Percentiles rank a stretch among this genome's conserved stretches.
These are phyloP conservation scores for Fusarium tupiense DNA, from an alignment of 2,329 filamentous ascomycete genomes.

Conservation along the genomic window DNA sequence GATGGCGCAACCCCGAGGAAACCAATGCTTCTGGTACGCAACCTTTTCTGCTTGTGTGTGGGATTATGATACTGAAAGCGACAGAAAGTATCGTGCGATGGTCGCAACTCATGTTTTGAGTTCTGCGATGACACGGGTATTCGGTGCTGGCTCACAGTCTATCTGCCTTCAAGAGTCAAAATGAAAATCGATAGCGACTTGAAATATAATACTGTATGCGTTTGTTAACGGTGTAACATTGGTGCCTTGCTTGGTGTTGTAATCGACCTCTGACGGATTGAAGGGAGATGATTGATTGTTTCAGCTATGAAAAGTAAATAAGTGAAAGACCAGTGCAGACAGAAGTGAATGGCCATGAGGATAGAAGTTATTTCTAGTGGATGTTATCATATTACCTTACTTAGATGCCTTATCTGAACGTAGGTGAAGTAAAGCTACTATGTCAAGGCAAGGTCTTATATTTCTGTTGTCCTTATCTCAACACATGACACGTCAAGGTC, in stretches of 20 bases:
- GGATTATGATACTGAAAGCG: neutral
- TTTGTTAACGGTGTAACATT: neutral
- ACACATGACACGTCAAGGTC: conserved; percentile 13
- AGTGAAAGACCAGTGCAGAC: neutral
- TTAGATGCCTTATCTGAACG: neutral
- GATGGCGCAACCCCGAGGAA: neutral
- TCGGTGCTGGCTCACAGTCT: neutral
- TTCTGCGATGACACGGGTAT: neutral
- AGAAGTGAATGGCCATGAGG: neutral
- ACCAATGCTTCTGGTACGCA: neutral
- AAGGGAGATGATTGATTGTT: neutral
- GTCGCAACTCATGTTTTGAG: neutral
- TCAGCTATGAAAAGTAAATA: neutral
- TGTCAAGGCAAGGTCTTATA: neutral
- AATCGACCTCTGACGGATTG: neutral
- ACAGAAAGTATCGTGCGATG: neutral
- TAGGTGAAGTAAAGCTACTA: neutral
- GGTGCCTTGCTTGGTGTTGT: neutral
- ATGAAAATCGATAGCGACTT: neutral
- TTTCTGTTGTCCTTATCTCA: neutral
- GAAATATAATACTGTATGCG: neutral
- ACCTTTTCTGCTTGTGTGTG: neutral
- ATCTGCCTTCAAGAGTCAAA: neutral
- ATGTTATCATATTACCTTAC: neutral
- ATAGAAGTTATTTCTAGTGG: neutral